phyloP scores from a whole-genome alignment of 2,329 filamentous ascomycete species.

The Sporothrix protearum region DNA sequence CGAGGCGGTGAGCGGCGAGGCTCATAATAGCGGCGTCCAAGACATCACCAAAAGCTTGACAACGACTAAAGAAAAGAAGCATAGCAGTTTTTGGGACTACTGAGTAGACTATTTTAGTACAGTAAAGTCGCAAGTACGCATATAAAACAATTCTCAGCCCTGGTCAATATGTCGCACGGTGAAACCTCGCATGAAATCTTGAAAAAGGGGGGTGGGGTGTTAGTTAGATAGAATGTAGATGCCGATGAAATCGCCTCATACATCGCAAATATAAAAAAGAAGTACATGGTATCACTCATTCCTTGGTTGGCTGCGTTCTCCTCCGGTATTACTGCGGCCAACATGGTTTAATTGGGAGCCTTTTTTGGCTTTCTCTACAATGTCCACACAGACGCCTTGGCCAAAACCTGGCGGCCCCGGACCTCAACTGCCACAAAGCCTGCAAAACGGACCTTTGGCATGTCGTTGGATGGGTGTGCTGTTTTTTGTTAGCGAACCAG shows the following conservation, averaged over 20 bases:
- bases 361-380: slow-evolving; percentile 35
- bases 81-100: neutral
- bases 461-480: slow-evolving; percentile 43
- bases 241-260: neutral
- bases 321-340: neutral
- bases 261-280: slow-evolving; percentile 11
- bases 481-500: neutral
- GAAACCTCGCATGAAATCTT: neutral
- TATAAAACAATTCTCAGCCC: neutral
- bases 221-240: slow-evolving; percentile 4
- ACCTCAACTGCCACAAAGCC: slow-evolving; percentile 74
- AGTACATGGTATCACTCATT: slow-evolving; percentile 17
- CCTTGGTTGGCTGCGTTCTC: neutral
- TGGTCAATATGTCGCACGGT: neutral
- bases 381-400: slow-evolving; percentile 72
- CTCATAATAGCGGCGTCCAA: neutral
- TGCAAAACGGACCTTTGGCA: slow-evolving; percentile 65
- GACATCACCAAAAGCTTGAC: neutral
- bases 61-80: neutral
- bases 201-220: neutral
- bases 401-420: slow-evolving; percentile 67
- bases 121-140: neutral
- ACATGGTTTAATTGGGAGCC: neutral
- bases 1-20: slow-evolving; percentile 10
- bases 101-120: neutral